phyloP scores from a whole-genome alignment of 306 rosid genomes.

The Hippophae tibetana region DNA sequence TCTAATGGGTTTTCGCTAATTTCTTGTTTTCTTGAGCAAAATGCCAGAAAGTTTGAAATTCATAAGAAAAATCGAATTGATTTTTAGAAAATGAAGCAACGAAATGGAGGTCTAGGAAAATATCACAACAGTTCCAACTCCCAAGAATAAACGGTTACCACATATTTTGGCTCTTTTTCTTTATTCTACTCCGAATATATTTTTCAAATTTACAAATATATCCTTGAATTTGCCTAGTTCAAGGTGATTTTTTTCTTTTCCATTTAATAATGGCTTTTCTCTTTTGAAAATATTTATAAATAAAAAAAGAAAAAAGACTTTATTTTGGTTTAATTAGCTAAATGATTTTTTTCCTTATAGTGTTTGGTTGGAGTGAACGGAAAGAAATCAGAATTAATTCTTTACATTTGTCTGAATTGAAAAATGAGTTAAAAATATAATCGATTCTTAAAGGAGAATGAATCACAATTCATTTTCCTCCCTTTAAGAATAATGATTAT shows the following conservation, averaged over 20 bases:
- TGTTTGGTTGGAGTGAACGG: too few species aligned
- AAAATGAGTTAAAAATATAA: too few species aligned
- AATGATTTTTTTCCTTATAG: too few species aligned
- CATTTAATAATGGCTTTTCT: too few species aligned
- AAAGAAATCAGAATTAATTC: too few species aligned
- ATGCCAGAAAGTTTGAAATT: not conserved
- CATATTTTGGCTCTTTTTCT: constrained; percentile 3
- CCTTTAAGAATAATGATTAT: too few species aligned
- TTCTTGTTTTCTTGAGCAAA: not conserved
- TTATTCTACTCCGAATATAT: not conserved
- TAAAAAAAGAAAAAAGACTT: too few species aligned
- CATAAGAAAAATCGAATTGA: not conserved
- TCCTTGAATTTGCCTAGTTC: not conserved
- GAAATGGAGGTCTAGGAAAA: not conserved
- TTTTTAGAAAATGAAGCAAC: not conserved
- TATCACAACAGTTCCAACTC: not conserved
- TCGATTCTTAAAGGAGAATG: too few species aligned
- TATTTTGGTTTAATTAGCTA: too few species aligned
- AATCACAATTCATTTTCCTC: too few species aligned
- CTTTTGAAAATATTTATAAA: too few species aligned
- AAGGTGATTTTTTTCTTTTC: not conserved
- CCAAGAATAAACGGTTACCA: constrained; percentile 9
- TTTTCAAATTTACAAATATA: not conserved
- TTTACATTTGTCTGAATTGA: too few species aligned
- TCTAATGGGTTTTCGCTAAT: not conserved